Evolutionary conservation across 345 rosid species (phyloP).

Genomic region (Microthlaspi erraticum): DNA sequence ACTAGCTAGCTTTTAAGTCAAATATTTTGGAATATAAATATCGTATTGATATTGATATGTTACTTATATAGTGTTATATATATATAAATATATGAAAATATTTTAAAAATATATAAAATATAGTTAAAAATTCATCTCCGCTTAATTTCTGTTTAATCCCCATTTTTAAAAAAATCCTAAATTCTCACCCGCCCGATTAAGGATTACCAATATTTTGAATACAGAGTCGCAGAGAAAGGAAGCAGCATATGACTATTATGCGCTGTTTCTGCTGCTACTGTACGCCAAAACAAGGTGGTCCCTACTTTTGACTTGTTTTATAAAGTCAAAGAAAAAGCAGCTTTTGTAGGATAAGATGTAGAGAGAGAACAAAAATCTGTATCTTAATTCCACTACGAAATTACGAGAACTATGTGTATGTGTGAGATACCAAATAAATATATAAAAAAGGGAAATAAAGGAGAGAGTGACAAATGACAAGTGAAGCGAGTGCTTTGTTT

Average conservation of each 20-base stretch:
- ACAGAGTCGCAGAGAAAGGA: constrained; percentile 18
- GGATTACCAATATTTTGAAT: no score
- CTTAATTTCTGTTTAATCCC: no score
- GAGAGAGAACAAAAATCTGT: constrained; percentile 22
- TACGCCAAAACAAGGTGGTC: constrained; percentile 29
- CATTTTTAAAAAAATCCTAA: no score
- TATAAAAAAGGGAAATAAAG: not conserved
- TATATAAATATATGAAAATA: no score
- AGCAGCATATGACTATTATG: constrained; percentile 17
- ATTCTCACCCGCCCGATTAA: no score
- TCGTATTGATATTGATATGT: no score
- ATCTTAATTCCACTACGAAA: constrained; percentile 39
- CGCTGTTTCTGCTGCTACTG: constrained; percentile 19
- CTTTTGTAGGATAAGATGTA: constrained; percentile 36
- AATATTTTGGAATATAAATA: no score
- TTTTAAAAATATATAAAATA: no score
- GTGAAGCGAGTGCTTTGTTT: constrained; percentile 37
- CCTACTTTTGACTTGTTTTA: constrained; percentile 60
- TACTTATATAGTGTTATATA: no score
- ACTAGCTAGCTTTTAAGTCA: no score
- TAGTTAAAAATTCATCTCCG: no score
- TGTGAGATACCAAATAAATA: not conserved
- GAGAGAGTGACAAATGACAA: constrained; percentile 38
- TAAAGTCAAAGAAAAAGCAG: constrained; percentile 68
- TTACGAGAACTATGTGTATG: constrained; percentile 28